Base-by-base conservation (phyloP, 768 basidiomycete species). In the Amanita rubescens region DNA sequence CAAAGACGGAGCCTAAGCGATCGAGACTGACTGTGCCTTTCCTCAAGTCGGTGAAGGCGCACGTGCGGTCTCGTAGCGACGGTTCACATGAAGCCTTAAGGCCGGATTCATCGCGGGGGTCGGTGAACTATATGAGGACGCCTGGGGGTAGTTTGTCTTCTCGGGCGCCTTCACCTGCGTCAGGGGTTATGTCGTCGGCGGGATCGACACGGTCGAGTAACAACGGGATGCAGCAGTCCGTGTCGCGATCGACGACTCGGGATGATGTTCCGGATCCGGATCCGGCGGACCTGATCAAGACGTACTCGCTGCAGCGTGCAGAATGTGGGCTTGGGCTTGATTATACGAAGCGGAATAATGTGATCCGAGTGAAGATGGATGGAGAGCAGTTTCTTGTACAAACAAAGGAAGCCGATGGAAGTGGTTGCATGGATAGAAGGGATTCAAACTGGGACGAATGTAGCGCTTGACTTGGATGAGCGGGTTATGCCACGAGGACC, bases 351-450 rank as follows among this genome's bases (percentile, higher is more conserved):
- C 75, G 94, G 57, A 87, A 82, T 73, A 90, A 98, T 66, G 95
- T 98, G 42, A 93, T 98, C 32, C 78, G 96, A 19, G 81, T 98
- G 25, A 71, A 95, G 54, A 72, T 93, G 58, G 93, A 96, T 66
- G 96, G 95, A 11, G 91, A 98, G 72, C 96, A 99, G 71, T 99
- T 99, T 69, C 72, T 99, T 60, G 62, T 99, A 60, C 95, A 99
- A 69, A 90, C 90, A 2, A 80, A 76, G 47, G 85, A 89, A 63
- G 84, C n/a, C 93, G 35, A 76, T 82, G 41, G 81, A 83, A 24
- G 94, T 97, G 1, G 90, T 98, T 51, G 82, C 87, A 51, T 94
- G 95, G 93, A 94, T 99, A 57, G 95, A 99, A 84, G 91, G 92
- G 60, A 77, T 98, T 56, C 94, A 98, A 72, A 86, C 93, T 48